Percentiles rank a stretch among this genome's conserved stretches.
phyloP scores from a whole-genome alignment of 2,329 filamentous ascomycete species.

The Mollisia scopiformis region DNA sequence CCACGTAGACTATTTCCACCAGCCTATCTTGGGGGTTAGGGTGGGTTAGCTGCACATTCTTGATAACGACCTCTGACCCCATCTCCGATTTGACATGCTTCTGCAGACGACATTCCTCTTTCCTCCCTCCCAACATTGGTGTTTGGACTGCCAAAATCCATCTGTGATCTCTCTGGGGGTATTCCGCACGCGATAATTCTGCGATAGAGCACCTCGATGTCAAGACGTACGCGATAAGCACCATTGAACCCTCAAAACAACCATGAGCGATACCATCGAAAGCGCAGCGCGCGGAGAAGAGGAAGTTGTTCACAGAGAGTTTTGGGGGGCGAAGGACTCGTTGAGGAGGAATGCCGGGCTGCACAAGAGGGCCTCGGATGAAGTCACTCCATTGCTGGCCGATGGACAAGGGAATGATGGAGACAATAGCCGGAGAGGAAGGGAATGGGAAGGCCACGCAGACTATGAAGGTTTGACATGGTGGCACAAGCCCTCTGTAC shows the following conservation, averaged over 20 bases:
- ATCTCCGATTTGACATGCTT: not conserved
- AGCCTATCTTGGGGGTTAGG: constrained; percentile 2
- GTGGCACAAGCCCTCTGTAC: constrained; percentile 65
- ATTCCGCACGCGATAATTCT: not conserved
- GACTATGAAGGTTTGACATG: constrained; percentile 66
- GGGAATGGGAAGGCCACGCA: constrained; percentile 51
- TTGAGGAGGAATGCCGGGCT: constrained; percentile 24
- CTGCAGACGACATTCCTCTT: not conserved
- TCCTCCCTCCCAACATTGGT: not conserved
- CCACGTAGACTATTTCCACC: not conserved
- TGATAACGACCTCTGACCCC: not conserved
- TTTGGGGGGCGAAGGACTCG: constrained; percentile 31
- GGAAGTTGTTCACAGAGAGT: not conserved
- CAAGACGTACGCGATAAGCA: not conserved
- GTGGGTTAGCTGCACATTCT: not conserved
- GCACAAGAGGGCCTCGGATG: constrained; percentile 9
- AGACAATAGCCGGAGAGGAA: constrained; percentile 13
- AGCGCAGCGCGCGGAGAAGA: not conserved
- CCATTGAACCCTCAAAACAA: not conserved
- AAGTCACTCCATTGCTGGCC: constrained; percentile 30
- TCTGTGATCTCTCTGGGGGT: not conserved
- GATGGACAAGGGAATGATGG: constrained; percentile 21
- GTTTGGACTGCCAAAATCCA: not conserved
- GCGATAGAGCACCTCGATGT: not conserved
- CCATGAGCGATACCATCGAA: not conserved